Evolutionary conservation across 208 protist species (phyloP).

Genomic region (Crithidia expoeki): DNA sequence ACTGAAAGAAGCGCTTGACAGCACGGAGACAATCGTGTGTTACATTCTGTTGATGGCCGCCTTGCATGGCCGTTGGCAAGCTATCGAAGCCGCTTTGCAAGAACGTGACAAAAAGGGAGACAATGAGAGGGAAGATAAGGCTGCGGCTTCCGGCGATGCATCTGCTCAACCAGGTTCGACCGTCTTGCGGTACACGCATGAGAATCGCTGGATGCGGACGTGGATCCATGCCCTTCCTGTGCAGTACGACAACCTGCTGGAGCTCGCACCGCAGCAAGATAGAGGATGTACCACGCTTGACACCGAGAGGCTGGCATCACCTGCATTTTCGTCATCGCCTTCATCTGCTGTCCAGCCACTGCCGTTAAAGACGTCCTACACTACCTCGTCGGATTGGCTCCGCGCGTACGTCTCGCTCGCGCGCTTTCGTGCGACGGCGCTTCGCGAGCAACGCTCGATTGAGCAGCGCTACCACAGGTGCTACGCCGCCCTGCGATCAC

Average conservation of each 20-base stretch:
- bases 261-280: conserved; percentile 36
- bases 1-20: conserved; percentile 44
- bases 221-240: conserved; percentile 74
- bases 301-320: not conserved
- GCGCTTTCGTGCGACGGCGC: conserved; percentile 48
- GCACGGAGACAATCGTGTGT: conserved; percentile 72
- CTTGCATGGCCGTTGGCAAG: conserved; percentile 48
- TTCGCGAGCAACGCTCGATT: conserved; percentile 48
- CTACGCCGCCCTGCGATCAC: conserved; percentile 34
- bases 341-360: conserved; percentile 13
- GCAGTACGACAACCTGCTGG: conserved; percentile 85
- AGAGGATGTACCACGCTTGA: not conserved
- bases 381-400: conserved; percentile 15
- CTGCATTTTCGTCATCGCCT: conserved; percentile 13
- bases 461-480: conserved; percentile 47
- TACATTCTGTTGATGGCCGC: conserved; percentile 68
- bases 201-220: conserved; percentile 71
- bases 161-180: not conserved
- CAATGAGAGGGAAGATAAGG: not conserved
- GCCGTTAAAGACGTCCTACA: conserved; percentile 8
- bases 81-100: too few species aligned
- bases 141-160: not conserved
- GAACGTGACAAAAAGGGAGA: not conserved
- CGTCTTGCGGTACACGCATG: conserved; percentile 43
- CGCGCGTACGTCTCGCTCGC: conserved; percentile 39